Percentiles rank a stretch among this genome's conserved stretches.
Conservation (phyloP, 495 filamentous ascomycete genomes). For the Lasiosphaeris hirsuta region DNA sequence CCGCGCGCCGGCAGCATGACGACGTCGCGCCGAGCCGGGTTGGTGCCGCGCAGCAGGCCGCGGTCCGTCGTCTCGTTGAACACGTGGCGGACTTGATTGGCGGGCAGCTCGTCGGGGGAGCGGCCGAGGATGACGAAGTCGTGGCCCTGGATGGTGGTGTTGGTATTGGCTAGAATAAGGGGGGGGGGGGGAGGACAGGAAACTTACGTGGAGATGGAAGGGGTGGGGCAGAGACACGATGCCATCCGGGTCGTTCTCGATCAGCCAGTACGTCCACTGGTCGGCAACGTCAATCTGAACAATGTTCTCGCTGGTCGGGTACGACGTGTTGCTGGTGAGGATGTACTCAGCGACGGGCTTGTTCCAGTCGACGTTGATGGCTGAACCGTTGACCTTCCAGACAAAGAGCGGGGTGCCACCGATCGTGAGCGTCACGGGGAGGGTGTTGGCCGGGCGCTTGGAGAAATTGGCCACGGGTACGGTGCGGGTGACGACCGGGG, state of each 20-base stretch:
- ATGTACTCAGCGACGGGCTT: slow-evolving; percentile 40
- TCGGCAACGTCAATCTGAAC: slow-evolving; percentile 33
- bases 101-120: slow-evolving; percentile 23
- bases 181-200: not conserved
- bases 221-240: slow-evolving; percentile 40
- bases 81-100: slow-evolving; percentile 18
- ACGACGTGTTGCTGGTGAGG: slow-evolving; percentile 34
- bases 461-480: slow-evolving; percentile 25
- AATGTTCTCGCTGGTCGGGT: slow-evolving; percentile 37
- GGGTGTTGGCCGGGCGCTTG: slow-evolving; percentile 25
- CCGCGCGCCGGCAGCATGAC: slow-evolving; percentile 46
- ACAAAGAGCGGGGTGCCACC: slow-evolving; percentile 25
- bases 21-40: slow-evolving; percentile 60
- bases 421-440: slow-evolving; percentile 26
- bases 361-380: slow-evolving; percentile 43
- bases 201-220: slow-evolving; percentile 37
- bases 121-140: slow-evolving; percentile 56
- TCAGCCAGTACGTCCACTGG: slow-evolving; percentile 50
- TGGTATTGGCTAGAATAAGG: not conserved
- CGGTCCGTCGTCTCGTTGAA: slow-evolving; percentile 34
- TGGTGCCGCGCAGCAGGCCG: slow-evolving; percentile 36
- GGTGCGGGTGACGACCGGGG: slow-evolving; percentile 30
- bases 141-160: slow-evolving; percentile 56
- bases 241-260: slow-evolving; percentile 50
- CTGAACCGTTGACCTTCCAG: slow-evolving; percentile 42